These are phyloP conservation scores for Trichoderma reesei DNA, from an alignment of 495 filamentous ascomycete genomes.

Conservation along the genomic window DNA sequence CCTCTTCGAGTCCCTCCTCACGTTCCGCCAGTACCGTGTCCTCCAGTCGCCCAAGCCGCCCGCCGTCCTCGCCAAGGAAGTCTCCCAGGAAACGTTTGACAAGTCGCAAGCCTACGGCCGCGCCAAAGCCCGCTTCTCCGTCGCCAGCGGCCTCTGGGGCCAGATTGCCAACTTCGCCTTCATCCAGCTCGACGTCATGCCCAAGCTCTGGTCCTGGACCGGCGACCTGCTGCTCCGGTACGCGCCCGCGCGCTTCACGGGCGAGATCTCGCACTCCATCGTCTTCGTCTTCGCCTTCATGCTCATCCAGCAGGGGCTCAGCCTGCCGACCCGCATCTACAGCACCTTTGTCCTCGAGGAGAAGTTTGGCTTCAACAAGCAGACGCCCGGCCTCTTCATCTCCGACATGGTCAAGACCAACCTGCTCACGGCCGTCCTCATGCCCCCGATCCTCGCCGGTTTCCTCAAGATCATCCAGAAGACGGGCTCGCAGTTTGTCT, in stretches of 20 bases:
- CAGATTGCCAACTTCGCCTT: slow-evolving; percentile 79
- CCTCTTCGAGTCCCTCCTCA: slow-evolving; percentile 74
- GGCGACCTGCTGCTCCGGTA: slow-evolving; percentile 64
- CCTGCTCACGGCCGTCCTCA: slow-evolving; percentile 65
- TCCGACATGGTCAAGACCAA: slow-evolving; percentile 90
- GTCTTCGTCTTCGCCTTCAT: slow-evolving; percentile 86
- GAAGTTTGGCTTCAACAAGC: slow-evolving; percentile 98
- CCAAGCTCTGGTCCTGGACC: slow-evolving; percentile 77
- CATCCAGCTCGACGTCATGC: slow-evolving; percentile 83
- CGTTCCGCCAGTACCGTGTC: slow-evolving; percentile 76
- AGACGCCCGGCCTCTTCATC: slow-evolving; percentile 79
- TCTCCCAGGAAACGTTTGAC: slow-evolving; percentile 83
- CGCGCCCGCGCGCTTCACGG: slow-evolving; percentile 66
- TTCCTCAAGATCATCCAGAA: slow-evolving; percentile 86
- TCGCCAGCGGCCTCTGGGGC: slow-evolving; percentile 69
- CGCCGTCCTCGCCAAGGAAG: slow-evolving; percentile 73
- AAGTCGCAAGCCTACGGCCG: slow-evolving; percentile 95
- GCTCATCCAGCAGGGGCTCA: slow-evolving; percentile 64
- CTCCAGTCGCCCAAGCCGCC: slow-evolving; percentile 70
- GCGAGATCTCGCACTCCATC: slow-evolving; percentile 88
- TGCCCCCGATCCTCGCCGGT: slow-evolving; percentile 76
- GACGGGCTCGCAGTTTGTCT: slow-evolving; percentile 89
- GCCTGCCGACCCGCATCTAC: slow-evolving; percentile 78
- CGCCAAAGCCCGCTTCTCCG: slow-evolving; percentile 82
- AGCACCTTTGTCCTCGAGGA: slow-evolving; percentile 92